Conservation (phyloP, 1,139 yeast species). For the Waltiozyma sp. region DNA sequence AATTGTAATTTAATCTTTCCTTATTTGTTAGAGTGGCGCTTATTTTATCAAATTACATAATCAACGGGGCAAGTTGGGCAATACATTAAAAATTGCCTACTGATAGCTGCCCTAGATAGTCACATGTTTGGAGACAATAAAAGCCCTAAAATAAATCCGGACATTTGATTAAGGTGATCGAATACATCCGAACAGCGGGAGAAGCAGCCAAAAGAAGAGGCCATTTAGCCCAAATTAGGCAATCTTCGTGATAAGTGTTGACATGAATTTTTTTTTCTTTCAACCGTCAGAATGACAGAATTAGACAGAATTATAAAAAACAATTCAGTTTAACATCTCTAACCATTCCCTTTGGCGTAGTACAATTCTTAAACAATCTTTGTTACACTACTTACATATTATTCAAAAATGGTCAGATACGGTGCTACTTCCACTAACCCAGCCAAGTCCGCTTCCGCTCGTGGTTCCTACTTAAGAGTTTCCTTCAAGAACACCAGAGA, state of each 20-base stretch:
- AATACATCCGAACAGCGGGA: slow-evolving; percentile 8
- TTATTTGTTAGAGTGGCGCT: no score
- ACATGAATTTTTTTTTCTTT: neutral
- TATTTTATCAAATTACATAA: no score
- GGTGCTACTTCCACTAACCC: slow-evolving; percentile 99
- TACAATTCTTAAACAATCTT: neutral
- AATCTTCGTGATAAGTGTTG: neutral
- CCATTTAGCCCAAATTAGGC: slow-evolving; percentile 5
- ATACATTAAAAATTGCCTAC: no score
- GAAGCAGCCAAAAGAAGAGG: slow-evolving; percentile 5
- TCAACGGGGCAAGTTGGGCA: no score
- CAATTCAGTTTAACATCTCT: neutral
- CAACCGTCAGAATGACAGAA: slow-evolving; percentile 1
- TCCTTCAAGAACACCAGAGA: slow-evolving; percentile 99
- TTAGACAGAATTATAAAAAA: neutral
- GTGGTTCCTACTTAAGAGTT: slow-evolving; percentile 98
- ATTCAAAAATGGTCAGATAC: slow-evolving; percentile 75
- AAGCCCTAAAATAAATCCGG: neutral
- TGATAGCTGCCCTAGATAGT: neutral
- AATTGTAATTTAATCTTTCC: no score
- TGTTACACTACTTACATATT: neutral
- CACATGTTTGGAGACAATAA: neutral
- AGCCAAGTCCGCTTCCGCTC: slow-evolving; percentile 98
- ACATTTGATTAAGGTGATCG: neutral
- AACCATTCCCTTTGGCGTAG: neutral